Evolutionary conservation across 2,329 filamentous ascomycete genomes (phyloP).

Genomic region (Penicillium rolfsii): DNA sequence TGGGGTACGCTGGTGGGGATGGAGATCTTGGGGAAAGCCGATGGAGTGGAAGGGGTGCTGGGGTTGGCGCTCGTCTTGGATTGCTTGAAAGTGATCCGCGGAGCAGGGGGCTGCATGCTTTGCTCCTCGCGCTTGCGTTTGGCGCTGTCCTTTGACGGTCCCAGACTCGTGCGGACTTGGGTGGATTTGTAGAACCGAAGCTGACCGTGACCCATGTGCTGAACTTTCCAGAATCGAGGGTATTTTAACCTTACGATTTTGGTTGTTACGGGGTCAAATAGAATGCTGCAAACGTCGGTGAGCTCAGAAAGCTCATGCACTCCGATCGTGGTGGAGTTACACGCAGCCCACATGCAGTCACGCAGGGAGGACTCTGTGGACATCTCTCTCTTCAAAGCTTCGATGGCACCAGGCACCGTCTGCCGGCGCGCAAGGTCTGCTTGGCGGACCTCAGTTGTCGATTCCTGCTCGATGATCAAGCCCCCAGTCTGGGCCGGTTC

Average conservation of each 20-base stretch:
- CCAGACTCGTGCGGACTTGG: conserved; percentile 43
- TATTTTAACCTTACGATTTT: conserved; percentile 56
- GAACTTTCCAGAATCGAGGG: conserved; percentile 61
- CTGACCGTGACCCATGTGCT: conserved; percentile 55
- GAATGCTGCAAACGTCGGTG: conserved; percentile 59
- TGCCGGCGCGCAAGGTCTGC: conserved; percentile 58
- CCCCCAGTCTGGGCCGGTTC: conserved; percentile 41
- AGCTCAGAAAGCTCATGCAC: conserved; percentile 60
- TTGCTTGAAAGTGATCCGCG: conserved; percentile 49
- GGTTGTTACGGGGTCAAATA: conserved; percentile 58
- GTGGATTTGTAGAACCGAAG: conserved; percentile 48
- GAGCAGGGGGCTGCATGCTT: conserved; percentile 38
- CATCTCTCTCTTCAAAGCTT: conserved; percentile 59
- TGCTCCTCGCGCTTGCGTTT: conserved; percentile 49
- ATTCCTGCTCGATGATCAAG: conserved; percentile 63
- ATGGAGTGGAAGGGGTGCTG: conserved; percentile 32
- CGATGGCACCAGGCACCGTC: conserved; percentile 61
- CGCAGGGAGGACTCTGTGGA: conserved; percentile 54
- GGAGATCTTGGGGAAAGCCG: conserved; percentile 36
- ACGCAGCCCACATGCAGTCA: conserved; percentile 60
- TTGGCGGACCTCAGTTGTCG: conserved; percentile 55
- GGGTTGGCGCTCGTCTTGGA: conserved; percentile 36
- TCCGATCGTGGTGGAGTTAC: conserved; percentile 55
- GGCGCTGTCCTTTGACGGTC: conserved; percentile 35
- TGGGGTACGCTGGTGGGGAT: conserved; percentile 36